Evolutionary conservation across 345 rosid genomes (phyloP).

Genomic region (Salix brachista): DNA sequence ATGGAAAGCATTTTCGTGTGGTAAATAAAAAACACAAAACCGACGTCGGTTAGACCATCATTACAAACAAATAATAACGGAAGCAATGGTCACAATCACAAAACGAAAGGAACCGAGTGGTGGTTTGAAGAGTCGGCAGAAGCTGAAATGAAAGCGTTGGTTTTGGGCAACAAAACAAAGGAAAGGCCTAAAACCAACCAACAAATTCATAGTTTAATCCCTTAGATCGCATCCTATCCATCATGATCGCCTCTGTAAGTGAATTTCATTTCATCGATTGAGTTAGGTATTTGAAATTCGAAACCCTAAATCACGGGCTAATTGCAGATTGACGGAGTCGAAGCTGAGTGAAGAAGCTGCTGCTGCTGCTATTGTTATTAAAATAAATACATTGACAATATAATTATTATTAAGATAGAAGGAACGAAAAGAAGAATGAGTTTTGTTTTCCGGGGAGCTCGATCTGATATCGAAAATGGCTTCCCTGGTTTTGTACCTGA

Average conservation of each 20-base stretch:
- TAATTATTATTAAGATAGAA: background rate
- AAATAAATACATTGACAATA: background rate
- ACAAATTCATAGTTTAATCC: background rate
- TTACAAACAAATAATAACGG: background rate
- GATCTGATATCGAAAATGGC: slow-evolving; percentile 28
- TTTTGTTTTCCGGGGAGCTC: slow-evolving; percentile 22
- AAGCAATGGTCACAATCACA: too few relatives aligned
- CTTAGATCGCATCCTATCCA: too few relatives aligned
- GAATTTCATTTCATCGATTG: too few relatives aligned
- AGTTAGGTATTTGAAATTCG: too few relatives aligned
- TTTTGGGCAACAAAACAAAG: background rate
- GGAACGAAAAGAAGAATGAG: slow-evolving; percentile 6
- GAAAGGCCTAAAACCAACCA: slow-evolving; percentile 5
- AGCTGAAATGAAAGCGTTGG: background rate
- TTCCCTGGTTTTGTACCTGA: slow-evolving; percentile 19
- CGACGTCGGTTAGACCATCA: background rate
- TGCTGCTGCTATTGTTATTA: background rate
- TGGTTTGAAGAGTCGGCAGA: background rate
- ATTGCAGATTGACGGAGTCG: background rate
- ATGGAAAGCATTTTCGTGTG: too few relatives aligned
- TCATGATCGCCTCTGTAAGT: too few relatives aligned
- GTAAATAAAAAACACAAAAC: background rate
- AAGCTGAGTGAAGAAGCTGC: background rate
- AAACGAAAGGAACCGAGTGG: too few relatives aligned
- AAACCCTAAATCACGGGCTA: background rate